phyloP scores from a whole-genome alignment of 257 asterid species.

The Solanum chilense region DNA sequence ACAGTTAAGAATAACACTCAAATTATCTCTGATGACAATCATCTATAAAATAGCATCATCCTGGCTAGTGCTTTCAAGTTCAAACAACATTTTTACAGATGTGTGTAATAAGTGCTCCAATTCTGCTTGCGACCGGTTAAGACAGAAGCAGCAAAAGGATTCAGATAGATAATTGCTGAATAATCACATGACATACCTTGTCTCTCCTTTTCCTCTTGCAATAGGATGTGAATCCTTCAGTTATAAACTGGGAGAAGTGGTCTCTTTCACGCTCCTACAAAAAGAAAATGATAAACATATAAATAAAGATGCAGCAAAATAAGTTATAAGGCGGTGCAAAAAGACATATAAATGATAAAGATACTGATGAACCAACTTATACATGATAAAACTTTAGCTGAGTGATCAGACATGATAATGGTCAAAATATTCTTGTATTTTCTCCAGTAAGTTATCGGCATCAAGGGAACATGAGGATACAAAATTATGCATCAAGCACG shows the following conservation, averaged over 20 bases:
- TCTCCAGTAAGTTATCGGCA: background rate
- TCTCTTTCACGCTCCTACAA: constrained; percentile 86
- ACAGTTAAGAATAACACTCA: background rate
- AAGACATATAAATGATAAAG: background rate
- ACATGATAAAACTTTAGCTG: background rate
- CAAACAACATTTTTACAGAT: background rate
- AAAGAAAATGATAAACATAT: background rate
- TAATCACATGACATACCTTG: constrained; percentile 39
- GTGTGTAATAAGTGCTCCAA: background rate
- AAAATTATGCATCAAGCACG: background rate
- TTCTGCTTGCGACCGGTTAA: background rate
- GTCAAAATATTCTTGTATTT: background rate
- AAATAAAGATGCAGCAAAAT: background rate
- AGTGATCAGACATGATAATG: background rate
- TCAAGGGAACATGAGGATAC: background rate
- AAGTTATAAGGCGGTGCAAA: background rate
- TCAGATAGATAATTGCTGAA: background rate
- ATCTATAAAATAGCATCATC: background rate
- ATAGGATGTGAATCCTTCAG: constrained; percentile 95
- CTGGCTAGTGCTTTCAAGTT: background rate
- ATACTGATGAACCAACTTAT: background rate
- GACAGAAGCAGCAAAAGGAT: background rate
- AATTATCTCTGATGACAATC: background rate
- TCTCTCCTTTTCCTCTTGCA: constrained; percentile 97
- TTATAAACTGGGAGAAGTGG: constrained; percentile 92